Base-by-base conservation (phyloP, 2,329 filamentous ascomycete genomes). In the Venturia effusa region DNA sequence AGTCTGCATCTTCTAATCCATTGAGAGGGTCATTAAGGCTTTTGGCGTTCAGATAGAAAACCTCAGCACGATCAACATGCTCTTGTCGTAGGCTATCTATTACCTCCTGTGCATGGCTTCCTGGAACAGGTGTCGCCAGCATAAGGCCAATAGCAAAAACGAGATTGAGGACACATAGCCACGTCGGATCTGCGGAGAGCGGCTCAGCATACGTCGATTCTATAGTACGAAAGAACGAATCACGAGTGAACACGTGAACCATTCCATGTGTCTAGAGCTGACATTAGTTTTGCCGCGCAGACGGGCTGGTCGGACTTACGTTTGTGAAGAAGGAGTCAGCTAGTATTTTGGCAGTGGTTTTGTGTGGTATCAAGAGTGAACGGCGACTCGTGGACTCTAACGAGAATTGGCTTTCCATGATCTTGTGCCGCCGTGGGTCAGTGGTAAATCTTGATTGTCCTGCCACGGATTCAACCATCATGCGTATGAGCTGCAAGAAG, bases 141-240 rank as follows among this genome's bases (percentile, higher is more conserved):
- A 82, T 80, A 24, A 88, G 75, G 1, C 86, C 86, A 61, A 87
- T 83, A 1, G 86, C 83, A 59, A 88, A 81, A 0, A 84, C 81
- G 6, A 88, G 75, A 67, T 85, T 84, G 19, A 89, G 70, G 10
- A 85, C 74, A 68, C 85, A 88, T 8, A 87, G 74, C 67, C 81
- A 81, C 0, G 80, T 77, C 7, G 79, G 76, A 22, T 80, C 77
- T 0, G 79, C 76, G 7, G 74, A 74, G 0, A 84, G 74, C 0
- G 83, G 82, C 66, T 83, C 79, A 8, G 74, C 73, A 67, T 86
- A 87, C 70, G 80, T 86, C 41, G 74, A 72, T 0, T 83, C 78
- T 1, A 87, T 69, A 0, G 75, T 75, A 40, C 75, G 72, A 30
- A 81, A 71, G 66, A 88, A 86, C 0, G 70, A 68, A 22, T 75